phyloP scores from a whole-genome alignment of 1,139 yeast species.

The Meyerozyma athensensis region DNA sequence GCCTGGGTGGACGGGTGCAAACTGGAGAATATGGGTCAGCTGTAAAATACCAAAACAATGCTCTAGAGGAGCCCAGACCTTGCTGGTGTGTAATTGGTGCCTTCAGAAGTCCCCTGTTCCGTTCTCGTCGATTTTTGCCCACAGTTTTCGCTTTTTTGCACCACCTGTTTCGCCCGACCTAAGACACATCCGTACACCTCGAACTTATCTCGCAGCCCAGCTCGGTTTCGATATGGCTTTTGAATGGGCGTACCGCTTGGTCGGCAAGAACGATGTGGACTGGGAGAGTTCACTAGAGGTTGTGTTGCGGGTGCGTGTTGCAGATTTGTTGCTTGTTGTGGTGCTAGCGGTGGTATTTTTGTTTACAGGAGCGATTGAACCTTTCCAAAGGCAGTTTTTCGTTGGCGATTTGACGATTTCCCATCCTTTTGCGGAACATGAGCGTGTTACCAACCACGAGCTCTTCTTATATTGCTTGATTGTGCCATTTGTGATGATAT shows the following conservation, averaged over 20 bases:
- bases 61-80: too few species aligned
- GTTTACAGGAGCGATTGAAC: slow-evolving; percentile 45
- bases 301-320: slow-evolving; percentile 13
- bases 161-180: background rate
- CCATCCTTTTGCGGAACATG: slow-evolving; percentile 42
- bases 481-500: slow-evolving; percentile 31
- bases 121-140: background rate
- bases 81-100: background rate
- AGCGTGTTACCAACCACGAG: slow-evolving; percentile 33
- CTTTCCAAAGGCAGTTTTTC: slow-evolving; percentile 68
- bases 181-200: background rate
- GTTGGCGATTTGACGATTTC: slow-evolving; percentile 36
- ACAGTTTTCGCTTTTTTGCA: background rate
- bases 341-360: slow-evolving; percentile 39
- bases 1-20: slow-evolving; percentile 1
- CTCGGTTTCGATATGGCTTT: background rate
- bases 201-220: background rate
- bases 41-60: background rate
- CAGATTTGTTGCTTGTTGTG: slow-evolving; percentile 47
- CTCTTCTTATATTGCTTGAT: slow-evolving; percentile 36
- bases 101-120: too few species aligned
- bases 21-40: background rate
- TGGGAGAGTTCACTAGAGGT: background rate
- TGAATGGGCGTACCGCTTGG: background rate
- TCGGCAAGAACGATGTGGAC: background rate